Evolutionary conservation across 345 rosid species (phyloP).

Genomic region (Eucalyptus marginata): DNA sequence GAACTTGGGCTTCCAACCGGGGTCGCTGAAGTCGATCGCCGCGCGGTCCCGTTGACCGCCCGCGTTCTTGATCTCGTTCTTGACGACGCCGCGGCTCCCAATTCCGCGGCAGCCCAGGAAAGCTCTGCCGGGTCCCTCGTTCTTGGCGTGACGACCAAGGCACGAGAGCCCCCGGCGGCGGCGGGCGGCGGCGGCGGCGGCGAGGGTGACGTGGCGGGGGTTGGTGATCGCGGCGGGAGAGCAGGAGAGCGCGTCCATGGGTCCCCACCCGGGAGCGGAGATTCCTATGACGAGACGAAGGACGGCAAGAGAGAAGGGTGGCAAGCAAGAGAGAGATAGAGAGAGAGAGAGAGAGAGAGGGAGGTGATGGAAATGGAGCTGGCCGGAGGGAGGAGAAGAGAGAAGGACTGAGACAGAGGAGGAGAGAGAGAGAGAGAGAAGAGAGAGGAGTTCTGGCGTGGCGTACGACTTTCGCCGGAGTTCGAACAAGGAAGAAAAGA

Average conservation of each 20-base stretch:
- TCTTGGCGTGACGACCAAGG: background rate
- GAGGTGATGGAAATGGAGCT: no score
- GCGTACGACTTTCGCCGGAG: background rate
- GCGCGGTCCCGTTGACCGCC: background rate
- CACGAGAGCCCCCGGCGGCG: background rate
- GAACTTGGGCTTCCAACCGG: conserved; percentile 62
- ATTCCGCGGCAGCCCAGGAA: background rate
- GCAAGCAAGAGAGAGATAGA: background rate
- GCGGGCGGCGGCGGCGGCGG: background rate
- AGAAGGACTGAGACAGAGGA: background rate
- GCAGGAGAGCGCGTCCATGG: background rate
- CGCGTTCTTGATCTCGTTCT: background rate
- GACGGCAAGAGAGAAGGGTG: background rate
- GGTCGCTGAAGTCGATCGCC: conserved; percentile 58
- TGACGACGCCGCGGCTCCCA: background rate
- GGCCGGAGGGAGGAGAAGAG: no score
- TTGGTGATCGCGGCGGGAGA: background rate
- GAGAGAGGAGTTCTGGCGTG: background rate
- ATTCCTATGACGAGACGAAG: background rate
- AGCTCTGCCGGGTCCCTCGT: background rate
- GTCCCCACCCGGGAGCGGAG: background rate
- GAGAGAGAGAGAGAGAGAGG: background rate
- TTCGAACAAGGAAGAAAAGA: background rate
- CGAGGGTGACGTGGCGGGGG: background rate
- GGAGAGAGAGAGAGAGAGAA: background rate